Evolutionary conservation across 2,329 filamentous ascomycete genomes (phyloP), one percentile per base, ranked within the genome.

Genomic region (Fusarium sp.): DNA sequence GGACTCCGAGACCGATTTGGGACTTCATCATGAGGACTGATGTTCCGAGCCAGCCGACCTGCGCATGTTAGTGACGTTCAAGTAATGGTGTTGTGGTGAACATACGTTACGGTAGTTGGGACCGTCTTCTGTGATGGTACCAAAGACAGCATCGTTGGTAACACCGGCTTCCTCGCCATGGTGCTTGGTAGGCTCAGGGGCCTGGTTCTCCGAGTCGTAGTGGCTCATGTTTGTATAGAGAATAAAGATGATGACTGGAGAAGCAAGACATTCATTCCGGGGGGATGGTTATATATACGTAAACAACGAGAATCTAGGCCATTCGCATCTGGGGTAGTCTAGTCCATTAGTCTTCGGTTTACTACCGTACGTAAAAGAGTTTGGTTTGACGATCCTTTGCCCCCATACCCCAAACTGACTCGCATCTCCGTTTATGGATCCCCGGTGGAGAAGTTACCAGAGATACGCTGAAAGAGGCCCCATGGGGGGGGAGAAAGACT

Each of bases 21-120:
- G 80, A 83, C 76, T 84, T 84, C 80, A 84, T 82, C 82, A 84
- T 84, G 40, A 84, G 77, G 24, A 80, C 81, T 6, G 78, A 73
- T n/a, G 83, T 83, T 32, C 82, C 82, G 6, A 82, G 59, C 83
- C 82, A 84, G 45, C 82, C 81, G n/a, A 49, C 83, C 79, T 81
- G 80, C 25, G 47, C 30, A 20, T 41, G 44, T 71, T 44, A 72
- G 63, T 51, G 9, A 27, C 15, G 6, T 8, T 6, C 8, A 16
- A 5, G 22, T 8, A 4, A 27, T 30, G 10, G 1, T 27, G 13
- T 11, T 7, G 16, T 48, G 5, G 2, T 20, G 4, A 15, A 62
- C 75, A 29, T 74, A 78, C 77, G 59, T 74, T 74, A n/a, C 74
- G 76, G 54, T 78, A 78, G 58, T 78, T 78, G 43, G 77, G 77